phyloP scores from a whole-genome alignment of 2,329 filamentous ascomycete species.

The Colletotrichum chlorophyti region DNA sequence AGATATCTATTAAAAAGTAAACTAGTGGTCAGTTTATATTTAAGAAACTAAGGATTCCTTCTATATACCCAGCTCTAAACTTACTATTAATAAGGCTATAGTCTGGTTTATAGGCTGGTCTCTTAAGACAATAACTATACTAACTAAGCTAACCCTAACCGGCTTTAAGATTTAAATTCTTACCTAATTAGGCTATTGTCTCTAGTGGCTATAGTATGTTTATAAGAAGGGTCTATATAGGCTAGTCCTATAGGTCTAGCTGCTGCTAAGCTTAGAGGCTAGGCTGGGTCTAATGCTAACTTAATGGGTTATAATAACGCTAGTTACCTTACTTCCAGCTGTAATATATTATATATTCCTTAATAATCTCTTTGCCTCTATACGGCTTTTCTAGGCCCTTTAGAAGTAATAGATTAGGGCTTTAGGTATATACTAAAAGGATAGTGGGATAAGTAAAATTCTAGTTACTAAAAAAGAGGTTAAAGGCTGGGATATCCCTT shows the following conservation, averaged over 20 bases:
- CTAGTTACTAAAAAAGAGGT: no score
- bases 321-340: not conserved
- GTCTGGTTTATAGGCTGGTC: not conserved
- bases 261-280: not conserved
- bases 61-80: not conserved
- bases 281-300: not conserved
- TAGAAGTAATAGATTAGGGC: not conserved
- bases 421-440: no score
- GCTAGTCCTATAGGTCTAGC: not conserved
- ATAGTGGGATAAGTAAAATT: no score
- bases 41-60: not conserved
- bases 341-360: not conserved
- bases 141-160: not conserved
- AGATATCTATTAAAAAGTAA: no score
- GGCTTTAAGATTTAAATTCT: not conserved
- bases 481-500: no score
- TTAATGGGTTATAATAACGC: not conserved
- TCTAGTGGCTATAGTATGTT: not conserved
- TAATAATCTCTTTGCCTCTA: not conserved
- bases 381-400: not conserved
- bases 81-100: not conserved
- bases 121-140: not conserved
- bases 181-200: not conserved
- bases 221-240: not conserved
- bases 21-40: not conserved